These are phyloP conservation scores for Elaeis guineensis DNA, from an alignment of 176 grass and related monocot genomes.

Conservation along the genomic window DNA sequence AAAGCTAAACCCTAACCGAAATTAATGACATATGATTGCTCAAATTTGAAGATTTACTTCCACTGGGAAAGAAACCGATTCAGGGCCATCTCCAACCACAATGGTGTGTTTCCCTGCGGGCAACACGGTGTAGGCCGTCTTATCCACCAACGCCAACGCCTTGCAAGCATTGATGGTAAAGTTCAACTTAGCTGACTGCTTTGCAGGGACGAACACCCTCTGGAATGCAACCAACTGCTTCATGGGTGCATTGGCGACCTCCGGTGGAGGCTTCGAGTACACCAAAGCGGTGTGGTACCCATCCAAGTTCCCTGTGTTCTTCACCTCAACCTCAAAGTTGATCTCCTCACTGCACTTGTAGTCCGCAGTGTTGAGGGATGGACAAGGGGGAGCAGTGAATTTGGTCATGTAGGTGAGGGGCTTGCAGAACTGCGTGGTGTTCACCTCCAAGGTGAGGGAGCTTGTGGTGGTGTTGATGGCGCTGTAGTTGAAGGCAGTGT, in stretches of 20 bases:
- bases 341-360: background rate
- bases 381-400: background rate
- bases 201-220: background rate
- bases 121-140: background rate
- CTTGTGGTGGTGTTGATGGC: background rate
- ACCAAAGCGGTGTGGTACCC: background rate
- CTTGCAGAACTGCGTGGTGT: background rate
- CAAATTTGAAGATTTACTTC: background rate
- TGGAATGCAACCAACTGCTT: background rate
- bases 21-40: no score
- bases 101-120: background rate
- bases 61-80: background rate
- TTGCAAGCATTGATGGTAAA: slow-evolving; percentile 1
- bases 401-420: background rate
- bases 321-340: background rate
- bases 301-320: background rate
- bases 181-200: background rate
- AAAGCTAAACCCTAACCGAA: no score
- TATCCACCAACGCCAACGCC: background rate
- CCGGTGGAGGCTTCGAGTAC: background rate
- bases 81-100: background rate
- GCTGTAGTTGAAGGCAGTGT: background rate
- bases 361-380: background rate
- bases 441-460: background rate
- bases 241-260: background rate